Evolutionary conservation across 768 basidiomycete species (phyloP), one percentile per base, ranked within the genome.

Genomic region (Mycena pura): DNA sequence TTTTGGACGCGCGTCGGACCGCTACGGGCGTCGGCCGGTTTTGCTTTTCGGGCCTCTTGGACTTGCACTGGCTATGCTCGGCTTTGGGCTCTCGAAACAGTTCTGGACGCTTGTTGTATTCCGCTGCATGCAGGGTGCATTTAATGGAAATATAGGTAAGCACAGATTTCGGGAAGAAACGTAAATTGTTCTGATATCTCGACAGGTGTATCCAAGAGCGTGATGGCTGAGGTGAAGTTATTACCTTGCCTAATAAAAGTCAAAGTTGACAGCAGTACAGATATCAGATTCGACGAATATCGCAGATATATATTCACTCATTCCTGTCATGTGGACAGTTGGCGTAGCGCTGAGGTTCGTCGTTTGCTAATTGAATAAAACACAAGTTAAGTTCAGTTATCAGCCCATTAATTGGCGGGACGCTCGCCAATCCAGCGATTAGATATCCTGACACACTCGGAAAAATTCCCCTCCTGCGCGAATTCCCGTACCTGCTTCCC

Each of bases 131-230:
- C 74, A 76, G 38, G 76, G 76, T 36, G 68, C 72, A 5, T 75
- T 77, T 46, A 80, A 80, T 51, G 80, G 79, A 3, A 82, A 81
- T 59, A 72, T 78, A 39, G 78, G 79, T 68, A 31, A 34, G 62
- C 39, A 21, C 32, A 39, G 21, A 2, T 14, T 27, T 32, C 4
- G 14, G 28, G 19, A 4, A 19, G 5, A 15, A 32, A 3, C 6
- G 24, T 36, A 36, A 36, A 22, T 39, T 8, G n/a, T 10, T 6
- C 28, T n/a, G 15, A 25, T 27, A 13, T 19, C 19, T 9, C n/a
- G 21, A 36, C 29, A 68, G 68, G 68, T 21, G 67, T 70, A 17
- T 48, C 66, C 13, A 70, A 70, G 48, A 69, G 63, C 24, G 64
- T 70, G 3, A 65, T 70, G 49, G 68, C 64, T 1, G 64, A 70